Evolutionary conservation across 768 basidiomycete genomes (phyloP), one percentile per base, ranked within the genome.

Genomic region (Podaxis sp.): DNA sequence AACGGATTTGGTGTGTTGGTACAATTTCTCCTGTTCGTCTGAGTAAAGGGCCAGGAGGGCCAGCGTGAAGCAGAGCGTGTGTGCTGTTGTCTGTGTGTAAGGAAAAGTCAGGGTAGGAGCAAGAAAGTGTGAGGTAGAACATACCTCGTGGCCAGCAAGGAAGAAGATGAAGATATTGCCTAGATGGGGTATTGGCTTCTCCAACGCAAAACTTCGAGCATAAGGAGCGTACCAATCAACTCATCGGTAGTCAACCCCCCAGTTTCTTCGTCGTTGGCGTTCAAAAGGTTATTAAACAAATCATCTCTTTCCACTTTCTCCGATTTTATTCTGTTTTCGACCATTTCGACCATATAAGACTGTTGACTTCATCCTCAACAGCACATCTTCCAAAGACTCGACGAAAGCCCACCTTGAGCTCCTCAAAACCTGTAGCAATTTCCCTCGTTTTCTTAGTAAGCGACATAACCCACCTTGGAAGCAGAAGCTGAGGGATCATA

Each of bases 61-160:
- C 40, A 82, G 71, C 0, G 76, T 65, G 64, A 72, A 78, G 61
- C 72, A 72, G 13, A 79, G 61, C 1, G 79, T 76, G 64, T 79
- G 75, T 2, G 75, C 72, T 7, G 75, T 71, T 1, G 76, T 77
- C 74, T 77, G 64, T 44, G 5, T 18, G 42, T 61, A 40, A 10
- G n/a, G 21, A 18, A 23, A 6, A 18, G 27, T 35, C 13, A 35
- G 3, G 9, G 16, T 6, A 1, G 46, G 16, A 1, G 23, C 3
- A 46, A 11, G 21, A 25, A n/a, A 6, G 9, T 7, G 23, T 2
- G 28, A 58, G 35, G n/a, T 10, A 36, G 13, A 13, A 38, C 64
- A 6, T 37, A 82, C 81, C 74, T 84, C 84, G 62, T 84, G 82
- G 14, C 85, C 84, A 36, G 85, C 86, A 13, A 85, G 65, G n/a